Conservation (phyloP, 139 green algal species). For the Nannochloris sp. region DNA sequence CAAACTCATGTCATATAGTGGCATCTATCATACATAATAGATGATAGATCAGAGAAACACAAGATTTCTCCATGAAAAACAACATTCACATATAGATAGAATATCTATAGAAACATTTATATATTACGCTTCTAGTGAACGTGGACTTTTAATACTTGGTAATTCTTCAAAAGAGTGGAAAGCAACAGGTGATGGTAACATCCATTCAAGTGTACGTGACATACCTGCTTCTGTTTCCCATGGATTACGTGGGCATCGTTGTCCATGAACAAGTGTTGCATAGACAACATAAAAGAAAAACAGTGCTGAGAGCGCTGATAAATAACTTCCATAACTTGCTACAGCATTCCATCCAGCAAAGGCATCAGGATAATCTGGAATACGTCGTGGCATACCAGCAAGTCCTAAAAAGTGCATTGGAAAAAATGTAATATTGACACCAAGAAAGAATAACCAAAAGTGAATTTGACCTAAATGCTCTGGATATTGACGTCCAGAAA, state of each 20-base stretch:
- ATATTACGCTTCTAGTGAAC: background rate
- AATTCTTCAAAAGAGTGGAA: constrained; percentile 62
- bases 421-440: constrained; percentile 70
- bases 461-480: constrained; percentile 55
- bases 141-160: constrained; percentile 36
- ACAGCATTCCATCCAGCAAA: constrained; percentile 61
- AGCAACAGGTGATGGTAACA: constrained; percentile 42
- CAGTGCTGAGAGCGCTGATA: constrained; percentile 47
- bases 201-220: constrained; percentile 50
- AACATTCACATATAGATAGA: background rate
- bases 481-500: constrained; percentile 50
- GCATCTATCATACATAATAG: background rate
- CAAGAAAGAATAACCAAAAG: constrained; percentile 64
- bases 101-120: background rate
- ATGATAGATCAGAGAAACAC: constrained; percentile 1
- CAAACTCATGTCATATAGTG: constrained; percentile 33
- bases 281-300: constrained; percentile 63
- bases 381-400: constrained; percentile 61
- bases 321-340: constrained; percentile 56
- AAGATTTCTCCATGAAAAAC: background rate
- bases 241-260: constrained; percentile 45
- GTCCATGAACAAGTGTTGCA: constrained; percentile 37
- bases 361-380: constrained; percentile 59
- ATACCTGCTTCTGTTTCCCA: constrained; percentile 40
- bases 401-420: constrained; percentile 61